Percentiles rank a stretch among this genome's conserved stretches.
Evolutionary conservation across 192 early-diverging fungal species (phyloP).

Genomic region (Coemansia sp.): DNA sequence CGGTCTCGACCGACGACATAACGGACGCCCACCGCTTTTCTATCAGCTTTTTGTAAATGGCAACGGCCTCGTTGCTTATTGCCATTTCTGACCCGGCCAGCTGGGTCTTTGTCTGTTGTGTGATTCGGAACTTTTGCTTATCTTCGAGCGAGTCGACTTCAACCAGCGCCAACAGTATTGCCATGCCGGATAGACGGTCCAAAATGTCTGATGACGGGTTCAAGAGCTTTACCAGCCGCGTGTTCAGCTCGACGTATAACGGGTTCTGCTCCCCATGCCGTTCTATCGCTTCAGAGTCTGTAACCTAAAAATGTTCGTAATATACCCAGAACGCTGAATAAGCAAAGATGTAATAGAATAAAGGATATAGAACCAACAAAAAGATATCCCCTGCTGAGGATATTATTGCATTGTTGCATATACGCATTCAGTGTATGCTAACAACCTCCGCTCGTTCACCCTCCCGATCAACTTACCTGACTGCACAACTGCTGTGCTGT

Average conservation of each 20-base stretch:
- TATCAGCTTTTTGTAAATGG: conserved; percentile 19
- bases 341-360: background rate
- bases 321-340: background rate
- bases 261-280: conserved; percentile 28
- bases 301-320: background rate
- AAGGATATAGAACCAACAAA: background rate
- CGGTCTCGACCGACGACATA: conserved; percentile 21
- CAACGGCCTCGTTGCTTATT: conserved; percentile 31
- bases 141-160: conserved; percentile 41
- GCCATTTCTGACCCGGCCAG: conserved; percentile 18
- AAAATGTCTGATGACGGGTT: conserved; percentile 10
- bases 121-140: conserved; percentile 34
- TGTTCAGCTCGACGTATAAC: conserved; percentile 27
- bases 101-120: conserved; percentile 22
- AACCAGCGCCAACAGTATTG: conserved; percentile 35
- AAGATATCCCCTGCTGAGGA: background rate
- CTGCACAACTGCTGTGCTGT: conserved; percentile 10
- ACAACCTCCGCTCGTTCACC: too few species aligned
- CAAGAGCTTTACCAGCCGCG: conserved; percentile 18
- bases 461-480: background rate
- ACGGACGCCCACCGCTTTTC: conserved; percentile 31
- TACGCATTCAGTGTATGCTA: background rate
- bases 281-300: background rate
- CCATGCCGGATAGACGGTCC: conserved; percentile 30
- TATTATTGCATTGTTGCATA: background rate